Evolutionary conservation across 2,329 filamentous ascomycete species (phyloP).

Genomic region (Septoria petroselini): DNA sequence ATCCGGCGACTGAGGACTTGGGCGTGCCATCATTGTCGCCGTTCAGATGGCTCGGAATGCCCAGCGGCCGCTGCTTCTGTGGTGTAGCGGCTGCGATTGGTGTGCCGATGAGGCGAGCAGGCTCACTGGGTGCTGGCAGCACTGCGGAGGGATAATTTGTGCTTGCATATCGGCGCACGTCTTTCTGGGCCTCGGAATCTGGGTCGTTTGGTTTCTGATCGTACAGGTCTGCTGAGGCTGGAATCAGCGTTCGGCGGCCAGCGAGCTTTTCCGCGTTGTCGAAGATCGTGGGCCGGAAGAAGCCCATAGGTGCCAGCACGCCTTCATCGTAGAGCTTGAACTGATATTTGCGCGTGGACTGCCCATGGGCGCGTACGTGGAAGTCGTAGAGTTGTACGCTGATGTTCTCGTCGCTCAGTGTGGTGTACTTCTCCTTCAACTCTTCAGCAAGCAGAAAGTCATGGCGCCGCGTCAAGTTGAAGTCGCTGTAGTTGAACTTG

Average conservation of each 20-base stretch:
- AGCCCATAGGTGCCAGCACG: constrained; percentile 90
- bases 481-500: constrained; percentile 91
- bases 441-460: constrained; percentile 94
- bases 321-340: constrained; percentile 98
- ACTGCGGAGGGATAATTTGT: constrained; percentile 40
- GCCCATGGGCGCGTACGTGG: constrained; percentile 80
- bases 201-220: constrained; percentile 92
- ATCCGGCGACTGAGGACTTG: constrained; percentile 79
- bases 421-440: constrained; percentile 88
- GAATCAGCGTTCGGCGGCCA: constrained; percentile 75
- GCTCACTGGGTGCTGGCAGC: constrained; percentile 41
- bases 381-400: constrained; percentile 87
- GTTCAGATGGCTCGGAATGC: constrained; percentile 65
- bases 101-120: constrained; percentile 46
- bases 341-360: constrained; percentile 86
- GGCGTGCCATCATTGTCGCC: constrained; percentile 71
- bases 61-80: constrained; percentile 49
- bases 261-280: constrained; percentile 76
- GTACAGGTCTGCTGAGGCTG: constrained; percentile 89
- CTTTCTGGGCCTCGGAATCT: constrained; percentile 75
- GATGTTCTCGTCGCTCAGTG: constrained; percentile 84
- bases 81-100: constrained; percentile 29
- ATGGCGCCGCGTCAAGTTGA: constrained; percentile 84
- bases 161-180: constrained; percentile 54
- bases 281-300: constrained; percentile 84